Percentiles rank a stretch among this genome's conserved stretches.
These are phyloP conservation scores for Sphaceloma murrayae DNA, from an alignment of 2,329 filamentous ascomycete species.

Conservation along the genomic window DNA sequence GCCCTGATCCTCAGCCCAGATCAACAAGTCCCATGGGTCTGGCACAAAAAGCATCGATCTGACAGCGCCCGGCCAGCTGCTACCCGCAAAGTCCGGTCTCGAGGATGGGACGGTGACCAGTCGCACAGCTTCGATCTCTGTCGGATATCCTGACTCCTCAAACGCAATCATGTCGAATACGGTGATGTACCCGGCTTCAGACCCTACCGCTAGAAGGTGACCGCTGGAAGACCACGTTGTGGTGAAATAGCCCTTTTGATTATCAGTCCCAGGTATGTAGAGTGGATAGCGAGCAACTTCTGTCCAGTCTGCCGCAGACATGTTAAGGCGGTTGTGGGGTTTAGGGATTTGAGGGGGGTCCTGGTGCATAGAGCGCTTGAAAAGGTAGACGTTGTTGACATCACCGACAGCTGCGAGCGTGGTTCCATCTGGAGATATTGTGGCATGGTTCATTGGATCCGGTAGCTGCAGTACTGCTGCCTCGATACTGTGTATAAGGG, in stretches of 20 bases:
- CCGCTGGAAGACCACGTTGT: conserved; percentile 67
- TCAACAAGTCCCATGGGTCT: conserved; percentile 77
- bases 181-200: conserved; percentile 70
- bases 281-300: conserved; percentile 34
- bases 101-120: conserved; percentile 71
- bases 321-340: conserved; percentile 31
- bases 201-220: conserved; percentile 63
- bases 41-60: conserved; percentile 89
- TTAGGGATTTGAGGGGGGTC: conserved; percentile 30
- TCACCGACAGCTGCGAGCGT: conserved; percentile 79
- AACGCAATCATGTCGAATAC: conserved; percentile 54
- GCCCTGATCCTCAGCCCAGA: conserved; percentile 86
- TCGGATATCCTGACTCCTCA: conserved; percentile 28
- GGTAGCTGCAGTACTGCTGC: conserved; percentile 65
- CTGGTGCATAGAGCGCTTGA: conserved; percentile 43
- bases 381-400: conserved; percentile 76
- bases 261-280: conserved; percentile 31
- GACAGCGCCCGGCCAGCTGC: conserved; percentile 56
- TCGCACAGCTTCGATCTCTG: conserved; percentile 52
- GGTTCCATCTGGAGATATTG: conserved; percentile 82
- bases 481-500: conserved; percentile 57
- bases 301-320: conserved; percentile 32
- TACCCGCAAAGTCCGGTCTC: conserved; percentile 46
- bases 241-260: conserved; percentile 57
- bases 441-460: conserved; percentile 83